phyloP scores from a whole-genome alignment of 1,284 basidiomycete genomes.

The Papiliotrema laurentii region DNA sequence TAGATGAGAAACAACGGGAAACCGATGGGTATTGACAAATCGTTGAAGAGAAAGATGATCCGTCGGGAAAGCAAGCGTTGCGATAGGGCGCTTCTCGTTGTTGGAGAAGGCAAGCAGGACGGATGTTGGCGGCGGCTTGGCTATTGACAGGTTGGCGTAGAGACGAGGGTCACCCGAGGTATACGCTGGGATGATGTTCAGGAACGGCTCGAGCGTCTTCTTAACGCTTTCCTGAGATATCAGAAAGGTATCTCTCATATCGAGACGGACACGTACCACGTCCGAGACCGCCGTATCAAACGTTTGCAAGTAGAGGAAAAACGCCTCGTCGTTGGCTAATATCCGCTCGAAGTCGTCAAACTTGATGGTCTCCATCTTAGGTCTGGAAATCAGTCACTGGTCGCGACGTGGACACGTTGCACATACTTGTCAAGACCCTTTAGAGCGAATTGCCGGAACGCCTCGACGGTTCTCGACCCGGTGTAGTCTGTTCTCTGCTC shows the following conservation, averaged over 20 bases:
- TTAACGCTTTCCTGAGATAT: constrained; percentile 51
- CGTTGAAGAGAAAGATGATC: constrained; percentile 19
- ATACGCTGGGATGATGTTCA: constrained; percentile 67
- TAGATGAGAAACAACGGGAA: constrained; percentile 67
- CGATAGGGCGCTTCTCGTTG: constrained; percentile 41
- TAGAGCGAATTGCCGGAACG: constrained; percentile 65
- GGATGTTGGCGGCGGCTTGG: constrained; percentile 53
- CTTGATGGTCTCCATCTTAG: constrained; percentile 51
- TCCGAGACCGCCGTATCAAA: constrained; percentile 43
- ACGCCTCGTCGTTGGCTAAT: constrained; percentile 57
- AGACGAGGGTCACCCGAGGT: constrained; percentile 50
- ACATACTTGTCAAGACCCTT: constrained; percentile 63
- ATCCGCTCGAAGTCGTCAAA: constrained; percentile 53
- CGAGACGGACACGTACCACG: constrained; percentile 29
- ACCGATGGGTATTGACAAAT: constrained; percentile 64
- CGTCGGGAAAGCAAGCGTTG: constrained; percentile 36
- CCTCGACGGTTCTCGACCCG: constrained; percentile 54
- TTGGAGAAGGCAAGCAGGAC: constrained; percentile 73
- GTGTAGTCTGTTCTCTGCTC: constrained; percentile 48
- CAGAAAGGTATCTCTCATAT: not conserved
- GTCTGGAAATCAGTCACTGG: constrained; percentile 36
- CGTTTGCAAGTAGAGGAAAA: constrained; percentile 70
- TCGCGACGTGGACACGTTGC: not conserved
- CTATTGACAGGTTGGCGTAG: constrained; percentile 53
- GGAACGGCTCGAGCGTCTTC: constrained; percentile 56